Percentiles rank a stretch among this genome's conserved stretches.
These are phyloP conservation scores for Patellifolia procumbens DNA, from an alignment of 179 eudicot species.

Conservation along the genomic window DNA sequence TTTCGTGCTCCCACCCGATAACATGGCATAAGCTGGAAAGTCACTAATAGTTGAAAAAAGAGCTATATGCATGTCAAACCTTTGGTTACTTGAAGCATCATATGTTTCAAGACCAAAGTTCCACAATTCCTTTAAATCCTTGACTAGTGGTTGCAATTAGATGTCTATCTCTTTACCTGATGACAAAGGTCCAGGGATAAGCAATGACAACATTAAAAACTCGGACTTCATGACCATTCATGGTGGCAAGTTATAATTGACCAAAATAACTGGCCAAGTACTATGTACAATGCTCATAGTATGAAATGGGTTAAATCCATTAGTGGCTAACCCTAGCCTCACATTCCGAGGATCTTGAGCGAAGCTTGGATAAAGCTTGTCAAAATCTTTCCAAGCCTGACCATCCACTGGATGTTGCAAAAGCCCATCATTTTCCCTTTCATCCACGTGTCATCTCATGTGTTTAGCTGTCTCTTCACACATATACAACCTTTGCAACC, in stretches of 20 bases:
- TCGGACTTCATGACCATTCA: neutral
- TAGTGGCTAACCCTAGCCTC: neutral
- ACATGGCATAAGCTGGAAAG: constrained; percentile 22
- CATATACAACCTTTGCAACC: neutral
- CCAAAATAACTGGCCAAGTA: neutral
- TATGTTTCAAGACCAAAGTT: constrained; percentile 9
- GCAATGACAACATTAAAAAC: neutral
- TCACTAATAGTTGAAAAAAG: constrained; percentile 16
- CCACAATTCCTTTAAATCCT: constrained; percentile 12
- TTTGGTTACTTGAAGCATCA: neutral
- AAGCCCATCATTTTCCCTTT: no score
- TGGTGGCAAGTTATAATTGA: neutral
- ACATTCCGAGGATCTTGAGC: neutral
- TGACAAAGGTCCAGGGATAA: neutral
- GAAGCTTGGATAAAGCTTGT: neutral
- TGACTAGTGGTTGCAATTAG: neutral
- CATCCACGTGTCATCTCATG: neutral
- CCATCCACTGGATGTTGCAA: no score
- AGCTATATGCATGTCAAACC: constrained; percentile 7
- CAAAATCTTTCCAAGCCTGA: neutral
- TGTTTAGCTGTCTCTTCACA: neutral
- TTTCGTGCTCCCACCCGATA: constrained; percentile 15
- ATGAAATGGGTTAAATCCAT: neutral
- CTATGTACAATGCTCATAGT: neutral
- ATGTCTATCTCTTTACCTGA: neutral